These are phyloP conservation scores for Colletotrichum sp. DNA, from an alignment of 2,329 filamentous ascomycete species.

Conservation along the genomic window DNA sequence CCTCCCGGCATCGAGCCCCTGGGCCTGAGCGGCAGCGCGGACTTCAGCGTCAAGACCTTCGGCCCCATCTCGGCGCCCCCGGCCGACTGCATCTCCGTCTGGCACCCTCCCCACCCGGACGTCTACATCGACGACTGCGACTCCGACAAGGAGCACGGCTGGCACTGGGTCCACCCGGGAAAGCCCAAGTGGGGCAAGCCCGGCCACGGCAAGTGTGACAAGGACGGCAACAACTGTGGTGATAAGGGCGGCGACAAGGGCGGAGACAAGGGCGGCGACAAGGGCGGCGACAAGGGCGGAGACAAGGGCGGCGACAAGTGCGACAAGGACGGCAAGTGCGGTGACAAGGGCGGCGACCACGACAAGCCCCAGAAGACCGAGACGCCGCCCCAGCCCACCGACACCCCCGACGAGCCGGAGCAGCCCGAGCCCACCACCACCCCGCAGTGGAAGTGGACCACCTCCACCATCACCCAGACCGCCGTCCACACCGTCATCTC, in stretches of 20 bases:
- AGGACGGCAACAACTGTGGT: not conserved
- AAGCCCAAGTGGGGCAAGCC: slow-evolving; percentile 19
- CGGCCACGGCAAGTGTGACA: slow-evolving; percentile 8
- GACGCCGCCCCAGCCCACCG: not conserved
- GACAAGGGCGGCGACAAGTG: not conserved
- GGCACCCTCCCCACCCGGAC: slow-evolving; percentile 40
- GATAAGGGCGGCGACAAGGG: not conserved
- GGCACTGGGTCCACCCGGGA: slow-evolving; percentile 42
- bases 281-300: not conserved
- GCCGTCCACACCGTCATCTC: slow-evolving; percentile 41
- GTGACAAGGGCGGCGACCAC: not conserved
- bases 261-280: not conserved
- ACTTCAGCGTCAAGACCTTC: slow-evolving; percentile 17
- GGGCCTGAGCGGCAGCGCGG: not conserved
- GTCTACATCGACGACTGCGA: slow-evolving; percentile 42
- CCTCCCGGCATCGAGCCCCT: slow-evolving; percentile 24
- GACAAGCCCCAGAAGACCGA: not conserved
- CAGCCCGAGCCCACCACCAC: slow-evolving; percentile 20
- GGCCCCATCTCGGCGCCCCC: slow-evolving; percentile 28
- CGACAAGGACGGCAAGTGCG: not conserved
- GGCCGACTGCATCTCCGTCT: slow-evolving; percentile 32
- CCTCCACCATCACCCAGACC: slow-evolving; percentile 45
- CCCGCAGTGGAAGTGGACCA: slow-evolving; percentile 40
- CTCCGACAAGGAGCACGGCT: slow-evolving; percentile 29
- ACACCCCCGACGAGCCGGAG: not conserved